A percentile compares a stretch with the other conserved stretches of the same genome.
Evolutionary conservation across 305 asterid genomes (phyloP).

Genomic region (Striga hermonthica): DNA sequence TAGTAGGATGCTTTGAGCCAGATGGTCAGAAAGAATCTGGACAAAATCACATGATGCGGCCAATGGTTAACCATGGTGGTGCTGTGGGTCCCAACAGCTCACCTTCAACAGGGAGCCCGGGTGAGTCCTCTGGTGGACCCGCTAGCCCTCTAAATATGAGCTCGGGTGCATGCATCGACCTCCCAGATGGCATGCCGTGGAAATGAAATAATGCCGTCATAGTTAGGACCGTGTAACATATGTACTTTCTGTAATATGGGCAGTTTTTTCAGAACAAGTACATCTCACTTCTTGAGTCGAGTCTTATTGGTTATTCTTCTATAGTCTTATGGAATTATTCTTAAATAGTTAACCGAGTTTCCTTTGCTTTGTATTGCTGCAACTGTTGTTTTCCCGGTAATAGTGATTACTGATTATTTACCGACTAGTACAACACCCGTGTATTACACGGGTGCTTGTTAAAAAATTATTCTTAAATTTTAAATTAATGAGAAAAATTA

Average conservation of each 20-base stretch:
- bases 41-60: slow-evolving; percentile 35
- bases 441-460: no score
- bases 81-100: slow-evolving; percentile 49
- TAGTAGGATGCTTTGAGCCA: slow-evolving; percentile 53
- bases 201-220: slow-evolving; percentile 27
- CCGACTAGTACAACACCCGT: no score
- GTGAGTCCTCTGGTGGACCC: slow-evolving; percentile 63
- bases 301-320: no score
- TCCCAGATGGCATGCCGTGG: slow-evolving; percentile 48
- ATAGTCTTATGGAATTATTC: no score
- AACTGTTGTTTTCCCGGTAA: no score
- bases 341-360: no score
- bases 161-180: slow-evolving; percentile 37
- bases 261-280: slow-evolving; percentile 22
- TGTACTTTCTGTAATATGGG: slow-evolving; percentile 22
- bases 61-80: slow-evolving; percentile 41
- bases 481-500: no score
- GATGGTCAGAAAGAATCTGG: slow-evolving; percentile 41
- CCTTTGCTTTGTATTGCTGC: no score
- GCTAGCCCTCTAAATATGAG: slow-evolving; percentile 56
- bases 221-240: slow-evolving; percentile 27
- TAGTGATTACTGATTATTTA: no score
- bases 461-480: no score
- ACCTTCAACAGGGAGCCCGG: slow-evolving; percentile 48
- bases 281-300: no score